phyloP scores from a whole-genome alignment of 768 basidiomycete species.

The Gymnopilus dilepis region DNA sequence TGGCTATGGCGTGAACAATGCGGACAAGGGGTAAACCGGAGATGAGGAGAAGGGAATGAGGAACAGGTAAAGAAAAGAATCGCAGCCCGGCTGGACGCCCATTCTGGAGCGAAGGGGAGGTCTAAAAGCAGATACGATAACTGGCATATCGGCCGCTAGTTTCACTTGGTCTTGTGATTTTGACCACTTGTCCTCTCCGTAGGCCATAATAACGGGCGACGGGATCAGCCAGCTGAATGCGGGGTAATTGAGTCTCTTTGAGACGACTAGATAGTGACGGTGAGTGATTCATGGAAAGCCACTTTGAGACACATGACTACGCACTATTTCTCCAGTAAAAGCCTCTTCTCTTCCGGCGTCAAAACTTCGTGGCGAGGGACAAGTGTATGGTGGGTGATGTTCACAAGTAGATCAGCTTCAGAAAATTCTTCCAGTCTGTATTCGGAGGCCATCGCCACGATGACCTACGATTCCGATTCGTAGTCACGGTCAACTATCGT shows the following conservation, averaged over 20 bases:
- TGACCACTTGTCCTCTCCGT: conserved; percentile 94
- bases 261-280: conserved; percentile 71
- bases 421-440: conserved; percentile 96
- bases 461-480: conserved; percentile 78
- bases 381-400: conserved; percentile 94
- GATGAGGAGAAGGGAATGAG: conserved; percentile 17
- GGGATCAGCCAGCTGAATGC: conserved; percentile 95
- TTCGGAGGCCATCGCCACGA: conserved; percentile 85
- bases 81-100: conserved; percentile 13
- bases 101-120: conserved; percentile 3
- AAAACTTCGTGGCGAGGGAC: conserved; percentile 94
- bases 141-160: conserved; percentile 94
- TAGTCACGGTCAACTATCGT: not conserved
- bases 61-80: conserved; percentile 21
- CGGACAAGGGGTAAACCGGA: conserved; percentile 24
- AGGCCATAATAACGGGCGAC: conserved; percentile 99
- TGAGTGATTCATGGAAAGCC: conserved; percentile 19
- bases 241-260: conserved; percentile 96
- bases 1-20: conserved; percentile 31
- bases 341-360: conserved; percentile 82
- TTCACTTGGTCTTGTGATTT: conserved; percentile 96
- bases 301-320: conserved; percentile 39
- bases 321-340: conserved; percentile 90
- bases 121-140: conserved; percentile 87
- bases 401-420: conserved; percentile 94